Evolutionary conservation across 768 basidiomycete species (phyloP).

Genomic region (Lyophyllum decastes): DNA sequence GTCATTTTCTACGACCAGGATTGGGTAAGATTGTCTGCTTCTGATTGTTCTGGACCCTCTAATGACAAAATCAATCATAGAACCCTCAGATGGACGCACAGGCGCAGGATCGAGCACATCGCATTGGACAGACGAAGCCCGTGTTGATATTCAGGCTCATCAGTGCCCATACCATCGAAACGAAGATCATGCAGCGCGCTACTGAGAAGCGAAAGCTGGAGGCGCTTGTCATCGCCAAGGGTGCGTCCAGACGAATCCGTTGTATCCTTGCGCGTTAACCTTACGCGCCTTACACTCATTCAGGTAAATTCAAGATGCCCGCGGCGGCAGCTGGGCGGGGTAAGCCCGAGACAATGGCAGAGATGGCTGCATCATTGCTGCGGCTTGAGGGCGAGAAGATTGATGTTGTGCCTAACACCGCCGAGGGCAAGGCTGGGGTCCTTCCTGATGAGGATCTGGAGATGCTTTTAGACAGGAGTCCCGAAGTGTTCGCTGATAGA

Average conservation of each 20-base stretch:
- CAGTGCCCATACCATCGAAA: slow-evolving; percentile 88
- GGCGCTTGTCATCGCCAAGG: slow-evolving; percentile 93
- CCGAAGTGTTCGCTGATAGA: slow-evolving; percentile 70
- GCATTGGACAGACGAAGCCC: slow-evolving; percentile 92
- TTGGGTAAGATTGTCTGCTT: slow-evolving; percentile 55
- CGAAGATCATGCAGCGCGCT: slow-evolving; percentile 87
- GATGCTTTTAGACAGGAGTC: slow-evolving; percentile 76
- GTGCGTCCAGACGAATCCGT: slow-evolving; percentile 35
- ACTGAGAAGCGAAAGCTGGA: slow-evolving; percentile 88
- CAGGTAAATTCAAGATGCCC: slow-evolving; percentile 85
- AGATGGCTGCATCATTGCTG: slow-evolving; percentile 78
- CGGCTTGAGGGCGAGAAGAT: slow-evolving; percentile 88
- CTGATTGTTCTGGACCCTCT: background rate
- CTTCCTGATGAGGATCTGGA: slow-evolving; percentile 83
- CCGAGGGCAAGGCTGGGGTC: slow-evolving; percentile 67
- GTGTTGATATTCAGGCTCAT: slow-evolving; percentile 90
- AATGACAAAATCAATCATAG: slow-evolving; percentile 35
- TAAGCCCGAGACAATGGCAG: slow-evolving; percentile 69
- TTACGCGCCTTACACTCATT: background rate
- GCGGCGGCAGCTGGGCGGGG: slow-evolving; percentile 46
- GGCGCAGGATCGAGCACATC: slow-evolving; percentile 93
- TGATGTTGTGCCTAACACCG: slow-evolving; percentile 77
- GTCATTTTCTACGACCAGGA: slow-evolving; percentile 95
- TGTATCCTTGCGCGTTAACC: background rate
- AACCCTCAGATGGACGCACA: slow-evolving; percentile 97